Base-by-base conservation (phyloP, 2,329 filamentous ascomycete species). In the Fusarium sp. region DNA sequence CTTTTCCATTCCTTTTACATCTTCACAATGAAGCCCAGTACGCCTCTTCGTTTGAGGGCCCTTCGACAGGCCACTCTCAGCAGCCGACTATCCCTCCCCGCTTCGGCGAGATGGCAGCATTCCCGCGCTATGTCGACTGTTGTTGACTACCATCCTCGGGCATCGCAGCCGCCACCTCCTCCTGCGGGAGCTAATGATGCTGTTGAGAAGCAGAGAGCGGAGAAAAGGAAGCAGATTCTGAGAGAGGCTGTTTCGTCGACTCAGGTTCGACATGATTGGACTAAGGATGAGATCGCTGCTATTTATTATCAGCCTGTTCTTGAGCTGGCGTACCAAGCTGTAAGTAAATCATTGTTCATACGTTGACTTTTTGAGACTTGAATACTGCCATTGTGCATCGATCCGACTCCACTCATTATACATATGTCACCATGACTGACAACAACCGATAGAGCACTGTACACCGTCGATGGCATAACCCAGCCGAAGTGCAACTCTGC, bases 401-500 rank as follows among this genome's bases (percentile, higher is more conserved):
- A 16, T 34, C 42, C 27, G 15, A 38, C 34, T 58, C 15, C 16
- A 67, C 44, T 40, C 20, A 56, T 34, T 43, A 46, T 18, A 18
- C 15, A 30, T 54, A 59, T 63, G 47, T 52, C 51, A 70, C 22
- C 47, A 53, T 51, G 40, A 63, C 67, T 74, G 38, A 77, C 70
- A 54, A 49, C 14, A 46, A 8, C 55, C 32, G 71, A 76, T 32
- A 96, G 93, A 90, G 89, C 71, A 88, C 86, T 38, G 83, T 97
- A 61, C 94, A 97, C 81, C 90, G 93, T 47, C 91, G 91, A 74
- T 97, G 97, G 84, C 94, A 97, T 82, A 88, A 92, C 77, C 92
- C 94, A 9, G 86, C 90, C 49, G 90, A 93, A 29, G 93, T 97
- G 69, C 94, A 97, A 81, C 91, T 97, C 81, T 97, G 94, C 84